These are phyloP conservation scores for Chaetomium cochliodes DNA, from an alignment of 495 filamentous ascomycete genomes.

Conservation along the genomic window DNA sequence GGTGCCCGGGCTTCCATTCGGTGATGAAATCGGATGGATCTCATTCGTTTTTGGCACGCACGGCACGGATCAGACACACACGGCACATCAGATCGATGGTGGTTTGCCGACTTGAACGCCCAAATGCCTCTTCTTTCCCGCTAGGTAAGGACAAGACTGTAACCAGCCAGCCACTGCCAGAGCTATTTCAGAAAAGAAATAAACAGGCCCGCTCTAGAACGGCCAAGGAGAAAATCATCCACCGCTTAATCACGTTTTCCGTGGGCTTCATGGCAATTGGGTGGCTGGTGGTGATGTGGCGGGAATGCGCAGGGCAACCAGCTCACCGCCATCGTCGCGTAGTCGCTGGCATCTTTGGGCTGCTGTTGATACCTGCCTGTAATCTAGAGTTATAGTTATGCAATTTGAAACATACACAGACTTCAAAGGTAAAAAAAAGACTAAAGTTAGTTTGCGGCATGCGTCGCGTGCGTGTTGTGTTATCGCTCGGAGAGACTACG, in stretches of 20 bases:
- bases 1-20: not conserved
- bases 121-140: too few relatives aligned
- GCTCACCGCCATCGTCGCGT: not conserved
- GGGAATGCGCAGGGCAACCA: not conserved
- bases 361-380: not conserved
- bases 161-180: not conserved
- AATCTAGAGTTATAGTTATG: not conserved
- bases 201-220: not conserved
- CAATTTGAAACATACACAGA: too few relatives aligned
- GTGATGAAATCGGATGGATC: not conserved
- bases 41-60: not conserved
- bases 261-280: not conserved
- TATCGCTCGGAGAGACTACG: too few relatives aligned
- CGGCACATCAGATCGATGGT: not conserved
- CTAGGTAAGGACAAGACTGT: not conserved
- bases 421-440: too few relatives aligned
- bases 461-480: not conserved
- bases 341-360: not conserved
- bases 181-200: not conserved
- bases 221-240: not conserved
- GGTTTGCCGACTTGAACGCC: too few relatives aligned
- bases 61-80: too few relatives aligned
- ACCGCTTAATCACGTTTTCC: not conserved
- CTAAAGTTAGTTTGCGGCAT: too few relatives aligned
- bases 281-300: slow-evolving; percentile 11